These are phyloP conservation scores for Phytophthora sansomeana DNA, from an alignment of 352 stramenopile genomes.

Conservation along the genomic window DNA sequence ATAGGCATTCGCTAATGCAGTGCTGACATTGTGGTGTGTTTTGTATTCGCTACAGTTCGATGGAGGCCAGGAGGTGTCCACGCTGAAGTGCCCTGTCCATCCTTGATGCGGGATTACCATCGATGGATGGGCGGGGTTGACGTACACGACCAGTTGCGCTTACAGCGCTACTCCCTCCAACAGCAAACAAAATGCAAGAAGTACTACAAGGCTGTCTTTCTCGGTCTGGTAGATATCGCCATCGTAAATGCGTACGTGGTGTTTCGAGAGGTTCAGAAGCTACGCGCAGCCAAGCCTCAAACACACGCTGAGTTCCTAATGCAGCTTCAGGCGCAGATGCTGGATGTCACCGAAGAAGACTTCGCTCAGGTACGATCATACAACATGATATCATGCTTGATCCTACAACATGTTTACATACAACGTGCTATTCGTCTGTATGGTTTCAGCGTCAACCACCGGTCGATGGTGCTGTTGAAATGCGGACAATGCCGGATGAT, in stretches of 20 bases:
- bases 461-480: background rate
- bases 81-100: background rate
- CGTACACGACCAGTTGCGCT: too few relatives aligned
- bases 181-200: too few relatives aligned
- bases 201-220: background rate
- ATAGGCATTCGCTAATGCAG: background rate
- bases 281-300: background rate
- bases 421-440: background rate
- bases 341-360: background rate
- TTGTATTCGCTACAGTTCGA: background rate
- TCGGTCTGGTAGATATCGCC: background rate
- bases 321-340: conserved; percentile 6
- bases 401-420: background rate
- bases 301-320: background rate
- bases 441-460: background rate
- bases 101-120: conserved; percentile 1
- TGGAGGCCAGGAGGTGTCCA: background rate
- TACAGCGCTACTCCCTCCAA: too few relatives aligned
- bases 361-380: conserved; percentile 1
- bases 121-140: background rate
- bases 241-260: conserved; percentile 1
- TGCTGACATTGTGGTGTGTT: background rate
- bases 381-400: background rate
- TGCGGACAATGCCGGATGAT: background rate
- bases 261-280: background rate